phyloP scores from a whole-genome alignment of 805 yeast species.

The Starmerella sirachaensis region DNA sequence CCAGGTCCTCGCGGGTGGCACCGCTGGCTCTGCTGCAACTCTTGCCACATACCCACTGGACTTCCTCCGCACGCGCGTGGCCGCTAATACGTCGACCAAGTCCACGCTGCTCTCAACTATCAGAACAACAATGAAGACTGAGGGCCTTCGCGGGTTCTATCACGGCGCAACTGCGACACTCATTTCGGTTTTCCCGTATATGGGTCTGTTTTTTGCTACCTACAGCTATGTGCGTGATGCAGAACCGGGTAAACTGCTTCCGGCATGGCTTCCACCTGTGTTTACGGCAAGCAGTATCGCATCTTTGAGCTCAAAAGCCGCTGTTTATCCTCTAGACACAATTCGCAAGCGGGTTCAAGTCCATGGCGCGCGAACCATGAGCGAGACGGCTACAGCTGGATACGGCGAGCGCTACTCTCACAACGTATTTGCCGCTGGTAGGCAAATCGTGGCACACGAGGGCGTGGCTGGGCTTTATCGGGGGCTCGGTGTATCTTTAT shows the following conservation, averaged over 20 bases:
- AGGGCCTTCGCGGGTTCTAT: constrained; percentile 39
- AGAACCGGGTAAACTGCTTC: constrained; percentile 1
- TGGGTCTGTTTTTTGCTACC: constrained; percentile 49
- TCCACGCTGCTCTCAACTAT: constrained; percentile 25
- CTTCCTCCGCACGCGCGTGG: constrained; percentile 73
- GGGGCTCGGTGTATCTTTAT: constrained; percentile 57
- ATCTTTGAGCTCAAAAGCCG: constrained; percentile 59
- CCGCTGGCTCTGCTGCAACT: constrained; percentile 69
- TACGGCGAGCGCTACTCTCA: constrained; percentile 21
- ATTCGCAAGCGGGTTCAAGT: constrained; percentile 69
- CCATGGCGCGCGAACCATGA: constrained; percentile 26
- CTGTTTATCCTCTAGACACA: constrained; percentile 79
- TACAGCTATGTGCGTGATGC: constrained; percentile 20
- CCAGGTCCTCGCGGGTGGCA: constrained; percentile 53
- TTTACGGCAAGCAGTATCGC: constrained; percentile 56
- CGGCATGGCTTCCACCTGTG: constrained; percentile 13
- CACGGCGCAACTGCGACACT: constrained; percentile 41
- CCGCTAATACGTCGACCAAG: constrained; percentile 39
- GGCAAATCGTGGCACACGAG: constrained; percentile 38
- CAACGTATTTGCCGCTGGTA: constrained; percentile 24
- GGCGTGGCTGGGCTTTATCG: constrained; percentile 61
- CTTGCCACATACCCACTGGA: constrained; percentile 77
- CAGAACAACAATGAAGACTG: constrained; percentile 28
- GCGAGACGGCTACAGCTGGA: constrained; percentile 11
- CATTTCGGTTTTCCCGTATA: constrained; percentile 52